Evolutionary conservation across 257 asterid genomes (phyloP).

Genomic region (Solanum bukasovii): DNA sequence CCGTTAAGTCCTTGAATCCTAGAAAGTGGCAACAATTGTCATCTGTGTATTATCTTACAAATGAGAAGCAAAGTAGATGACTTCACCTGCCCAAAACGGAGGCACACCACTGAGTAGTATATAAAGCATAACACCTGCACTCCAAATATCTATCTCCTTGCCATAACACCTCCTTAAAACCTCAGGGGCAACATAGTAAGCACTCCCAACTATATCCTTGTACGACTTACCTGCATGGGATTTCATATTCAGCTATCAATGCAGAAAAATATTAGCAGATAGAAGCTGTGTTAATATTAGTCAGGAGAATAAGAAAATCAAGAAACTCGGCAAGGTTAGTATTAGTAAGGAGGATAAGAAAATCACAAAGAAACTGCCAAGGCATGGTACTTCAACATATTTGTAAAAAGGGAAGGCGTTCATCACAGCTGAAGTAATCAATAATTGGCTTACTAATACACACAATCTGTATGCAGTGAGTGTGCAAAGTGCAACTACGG

Average conservation of each 20-base stretch:
- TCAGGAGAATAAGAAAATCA: background rate
- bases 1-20: background rate
- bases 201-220: slow-evolving; percentile 80
- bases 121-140: slow-evolving; percentile 84
- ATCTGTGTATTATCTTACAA: background rate
- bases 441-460: background rate
- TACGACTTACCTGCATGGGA: slow-evolving; percentile 48
- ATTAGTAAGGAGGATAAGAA: background rate
- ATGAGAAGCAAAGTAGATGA: background rate
- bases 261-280: background rate
- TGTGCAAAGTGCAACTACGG: background rate
- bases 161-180: slow-evolving; percentile 63
- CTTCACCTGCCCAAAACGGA: slow-evolving; percentile 81
- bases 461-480: background rate
- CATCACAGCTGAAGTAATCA: background rate
- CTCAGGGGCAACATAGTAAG: slow-evolving; percentile 86
- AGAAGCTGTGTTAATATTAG: background rate
- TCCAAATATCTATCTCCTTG: slow-evolving; percentile 74
- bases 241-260: background rate
- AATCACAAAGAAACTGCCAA: background rate
- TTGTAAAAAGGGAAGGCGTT: background rate
- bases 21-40: background rate
- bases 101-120: slow-evolving; percentile 83
- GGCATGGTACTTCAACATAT: background rate
- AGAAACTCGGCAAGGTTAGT: background rate